phyloP scores from a whole-genome alignment of 768 basidiomycete species.

The Tulasnella sp. region DNA sequence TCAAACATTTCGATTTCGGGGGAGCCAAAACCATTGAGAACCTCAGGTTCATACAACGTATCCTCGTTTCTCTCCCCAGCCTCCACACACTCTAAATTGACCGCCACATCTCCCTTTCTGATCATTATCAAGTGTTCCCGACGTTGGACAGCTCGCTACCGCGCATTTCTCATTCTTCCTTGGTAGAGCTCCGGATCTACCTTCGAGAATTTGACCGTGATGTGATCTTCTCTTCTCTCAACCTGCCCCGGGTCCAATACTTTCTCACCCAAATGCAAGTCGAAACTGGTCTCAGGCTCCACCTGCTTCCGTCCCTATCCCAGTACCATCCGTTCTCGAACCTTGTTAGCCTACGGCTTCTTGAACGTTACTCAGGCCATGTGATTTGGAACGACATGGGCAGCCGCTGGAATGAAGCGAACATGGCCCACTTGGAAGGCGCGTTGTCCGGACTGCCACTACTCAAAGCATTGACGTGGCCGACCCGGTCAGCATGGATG shows the following conservation, averaged over 20 bases:
- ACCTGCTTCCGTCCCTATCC: neutral
- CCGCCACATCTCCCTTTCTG: conserved; percentile 28
- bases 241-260: neutral
- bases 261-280: neutral
- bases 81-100: conserved; percentile 43
- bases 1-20: neutral
- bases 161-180: neutral
- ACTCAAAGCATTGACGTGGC: no score
- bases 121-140: no score
- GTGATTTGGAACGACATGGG: no score
- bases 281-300: neutral
- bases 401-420: neutral
- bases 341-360: neutral
- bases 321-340: no score
- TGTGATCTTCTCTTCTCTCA: neutral
- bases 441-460: neutral
- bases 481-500: no score
- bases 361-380: no score
- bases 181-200: neutral
- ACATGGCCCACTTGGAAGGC: neutral
- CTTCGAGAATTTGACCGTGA: neutral
- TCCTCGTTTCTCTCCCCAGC: conserved; percentile 52
- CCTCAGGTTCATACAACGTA: conserved; percentile 73
- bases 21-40: conserved; percentile 60
- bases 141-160: neutral